phyloP scores from a whole-genome alignment of 129 eudicot species.

The Erigeron canadensis region DNA sequence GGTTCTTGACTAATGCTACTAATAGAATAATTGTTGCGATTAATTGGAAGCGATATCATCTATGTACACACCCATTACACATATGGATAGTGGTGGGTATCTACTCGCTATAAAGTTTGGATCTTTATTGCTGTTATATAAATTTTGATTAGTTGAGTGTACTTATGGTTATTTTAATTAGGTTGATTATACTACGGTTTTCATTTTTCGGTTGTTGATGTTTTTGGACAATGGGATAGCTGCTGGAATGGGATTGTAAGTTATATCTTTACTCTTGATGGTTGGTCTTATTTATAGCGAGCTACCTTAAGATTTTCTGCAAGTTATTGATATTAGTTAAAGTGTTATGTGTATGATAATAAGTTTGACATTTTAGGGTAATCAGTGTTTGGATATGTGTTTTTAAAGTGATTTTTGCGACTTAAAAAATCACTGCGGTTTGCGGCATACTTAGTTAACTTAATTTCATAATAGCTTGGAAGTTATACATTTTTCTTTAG shows the following conservation, averaged over 20 bases:
- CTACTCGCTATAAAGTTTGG: slow-evolving; percentile 8
- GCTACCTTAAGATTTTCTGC: not conserved
- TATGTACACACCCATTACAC: slow-evolving; percentile 75
- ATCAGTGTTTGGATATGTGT: not conserved
- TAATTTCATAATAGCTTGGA: no score
- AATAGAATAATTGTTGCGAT: slow-evolving; percentile 82
- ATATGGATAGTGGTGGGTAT: slow-evolving; percentile 91
- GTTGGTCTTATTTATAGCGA: not conserved
- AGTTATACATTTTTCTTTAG: no score
- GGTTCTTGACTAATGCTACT: slow-evolving; percentile 44
- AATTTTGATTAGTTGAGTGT: not conserved
- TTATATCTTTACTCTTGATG: not conserved
- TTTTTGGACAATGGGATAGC: slow-evolving; percentile 96
- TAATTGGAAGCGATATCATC: slow-evolving; percentile 88
- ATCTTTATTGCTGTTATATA: not conserved
- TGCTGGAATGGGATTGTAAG: slow-evolving; percentile 99
- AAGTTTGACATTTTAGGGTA: not conserved
- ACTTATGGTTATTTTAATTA: slow-evolving; percentile 22
- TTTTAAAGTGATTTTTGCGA: no score
- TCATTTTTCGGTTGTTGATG: slow-evolving; percentile 90
- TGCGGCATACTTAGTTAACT: no score
- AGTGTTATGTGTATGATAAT: not conserved
- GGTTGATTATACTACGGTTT: slow-evolving; percentile 91
- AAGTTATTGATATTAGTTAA: not conserved
- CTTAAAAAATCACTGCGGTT: no score